Base-by-base conservation (phyloP, 1,284 basidiomycete species). In the Cryptococcus sp. region DNA sequence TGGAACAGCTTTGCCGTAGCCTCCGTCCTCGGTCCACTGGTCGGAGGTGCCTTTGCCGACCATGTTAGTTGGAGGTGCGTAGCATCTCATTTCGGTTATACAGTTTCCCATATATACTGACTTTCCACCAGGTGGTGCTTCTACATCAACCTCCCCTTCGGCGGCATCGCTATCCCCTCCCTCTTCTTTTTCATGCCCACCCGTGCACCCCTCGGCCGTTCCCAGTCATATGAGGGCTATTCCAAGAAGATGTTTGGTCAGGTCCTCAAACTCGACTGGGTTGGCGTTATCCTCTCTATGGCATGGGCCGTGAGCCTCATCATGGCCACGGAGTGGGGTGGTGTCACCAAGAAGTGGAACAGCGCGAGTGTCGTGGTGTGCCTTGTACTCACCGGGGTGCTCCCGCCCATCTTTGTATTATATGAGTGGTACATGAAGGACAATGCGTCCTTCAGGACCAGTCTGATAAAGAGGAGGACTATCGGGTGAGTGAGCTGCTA, bases 41-140 rank as follows among this genome's bases (percentile, higher is more conserved):
- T 79, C 3, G 78, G 78, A 16, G 79, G 80, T 18, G 79, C 75
- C 1, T 79, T 80, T 48, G 61, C 75, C 2, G 79, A 80, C 57
- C 72, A 77, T 53, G 75, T 77, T 24, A 66, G 68, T 1, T 79
- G 78, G 75, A 52, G 28, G 28, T 71, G 70, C 70, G 39, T 56
- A 15, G 39, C 13, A 24, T 16, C 13, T 23, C 9, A 9, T 20
- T 46, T 1, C 36, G 12, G 12, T 50, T 40, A 42, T 24, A 15
- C 43, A 18, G 37, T 35, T 16, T 44, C 28, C 28, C n/a, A n/a
- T n/a, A n/a, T 45, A 33, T 21, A 35, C 40, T 20, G 20, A 33
- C 28, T 6, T 23, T 45, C 24, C 23, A 18, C 40, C 40, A 23
- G 60, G 52, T 63, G 65, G 61, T 75, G 69, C 55, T 75, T 76